Evolutionary conservation across 2,329 filamentous ascomycete genomes (phyloP).

Genomic region (Ophiocordyceps polyrhachis-furcata): DNA sequence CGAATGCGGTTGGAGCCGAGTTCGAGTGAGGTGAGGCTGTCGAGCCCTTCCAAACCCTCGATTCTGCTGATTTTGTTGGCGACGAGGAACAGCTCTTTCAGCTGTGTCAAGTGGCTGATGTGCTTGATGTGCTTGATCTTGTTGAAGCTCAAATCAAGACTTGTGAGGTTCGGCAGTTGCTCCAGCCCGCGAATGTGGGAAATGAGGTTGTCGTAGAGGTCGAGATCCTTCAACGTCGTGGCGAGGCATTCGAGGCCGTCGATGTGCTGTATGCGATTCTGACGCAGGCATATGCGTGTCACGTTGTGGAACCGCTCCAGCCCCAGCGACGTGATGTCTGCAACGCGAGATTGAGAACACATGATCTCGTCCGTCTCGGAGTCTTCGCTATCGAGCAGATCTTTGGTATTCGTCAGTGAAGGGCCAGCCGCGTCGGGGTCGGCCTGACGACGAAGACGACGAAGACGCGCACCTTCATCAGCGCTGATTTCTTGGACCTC

Average conservation of each 20-base stretch:
- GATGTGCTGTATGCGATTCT: constrained; percentile 73
- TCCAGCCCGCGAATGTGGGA: constrained; percentile 73
- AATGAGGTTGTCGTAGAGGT: constrained; percentile 94
- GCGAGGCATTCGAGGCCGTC: constrained; percentile 51
- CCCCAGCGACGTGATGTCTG: constrained; percentile 57
- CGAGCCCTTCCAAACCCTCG: constrained; percentile 61
- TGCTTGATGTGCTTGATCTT: constrained; percentile 98
- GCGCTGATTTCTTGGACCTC: constrained; percentile 64
- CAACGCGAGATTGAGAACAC: constrained; percentile 70
- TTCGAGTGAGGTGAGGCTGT: constrained; percentile 65
- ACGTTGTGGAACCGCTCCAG: constrained; percentile 69
- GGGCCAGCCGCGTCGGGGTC: not conserved
- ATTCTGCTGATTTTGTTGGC: constrained; percentile 87
- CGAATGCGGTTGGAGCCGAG: constrained; percentile 83
- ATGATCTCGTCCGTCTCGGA: constrained; percentile 59
- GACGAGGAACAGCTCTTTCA: constrained; percentile 78
- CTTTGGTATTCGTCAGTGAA: constrained; percentile 17
- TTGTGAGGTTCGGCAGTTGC: constrained; percentile 53
- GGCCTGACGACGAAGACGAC: not conserved
- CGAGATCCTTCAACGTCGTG: constrained; percentile 58
- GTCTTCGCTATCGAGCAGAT: constrained; percentile 42
- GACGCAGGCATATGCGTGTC: constrained; percentile 68
- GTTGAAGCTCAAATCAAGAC: constrained; percentile 89
- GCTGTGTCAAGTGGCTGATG: constrained; percentile 53
- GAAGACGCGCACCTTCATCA: constrained; percentile 47